phyloP scores from a whole-genome alignment of 2,329 filamentous ascomycete genomes.

The Aureobasidium sp. region DNA sequence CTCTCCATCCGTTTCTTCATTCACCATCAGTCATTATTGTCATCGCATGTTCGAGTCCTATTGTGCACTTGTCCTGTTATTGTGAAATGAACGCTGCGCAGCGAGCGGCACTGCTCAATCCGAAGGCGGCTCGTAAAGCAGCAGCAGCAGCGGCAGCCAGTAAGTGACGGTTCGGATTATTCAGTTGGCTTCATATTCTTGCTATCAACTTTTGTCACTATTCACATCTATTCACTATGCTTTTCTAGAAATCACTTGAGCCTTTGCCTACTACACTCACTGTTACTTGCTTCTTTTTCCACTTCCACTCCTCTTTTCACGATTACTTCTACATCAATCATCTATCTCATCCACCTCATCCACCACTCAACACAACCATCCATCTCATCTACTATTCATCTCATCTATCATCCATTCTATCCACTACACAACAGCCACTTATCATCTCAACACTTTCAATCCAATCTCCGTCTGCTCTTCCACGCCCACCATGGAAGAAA shows the following conservation, averaged over 20 bases:
- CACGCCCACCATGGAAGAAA: not conserved
- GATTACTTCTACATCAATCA: too few relatives aligned
- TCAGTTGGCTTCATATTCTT: not conserved
- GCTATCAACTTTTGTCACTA: not conserved
- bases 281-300: too few relatives aligned
- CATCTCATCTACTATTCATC: too few relatives aligned
- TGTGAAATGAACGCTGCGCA: slow-evolving; percentile 12
- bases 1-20: not conserved
- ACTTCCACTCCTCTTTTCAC: too few relatives aligned
- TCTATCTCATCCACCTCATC: too few relatives aligned
- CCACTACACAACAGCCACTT: too few relatives aligned
- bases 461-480: not conserved
- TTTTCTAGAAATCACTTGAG: too few relatives aligned
- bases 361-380: too few relatives aligned
- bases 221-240: not conserved
- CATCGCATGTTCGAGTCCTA: not conserved
- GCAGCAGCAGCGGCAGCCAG: not conserved
- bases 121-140: slow-evolving; percentile 18
- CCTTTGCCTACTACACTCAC: too few relatives aligned
- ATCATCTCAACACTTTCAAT: too few relatives aligned
- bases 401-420: too few relatives aligned
- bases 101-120: slow-evolving; percentile 25
- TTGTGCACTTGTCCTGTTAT: not conserved
- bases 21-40: not conserved
- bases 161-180: not conserved